Base-by-base conservation (phyloP, 345 rosid genomes). In the Arabis alpina region DNA sequence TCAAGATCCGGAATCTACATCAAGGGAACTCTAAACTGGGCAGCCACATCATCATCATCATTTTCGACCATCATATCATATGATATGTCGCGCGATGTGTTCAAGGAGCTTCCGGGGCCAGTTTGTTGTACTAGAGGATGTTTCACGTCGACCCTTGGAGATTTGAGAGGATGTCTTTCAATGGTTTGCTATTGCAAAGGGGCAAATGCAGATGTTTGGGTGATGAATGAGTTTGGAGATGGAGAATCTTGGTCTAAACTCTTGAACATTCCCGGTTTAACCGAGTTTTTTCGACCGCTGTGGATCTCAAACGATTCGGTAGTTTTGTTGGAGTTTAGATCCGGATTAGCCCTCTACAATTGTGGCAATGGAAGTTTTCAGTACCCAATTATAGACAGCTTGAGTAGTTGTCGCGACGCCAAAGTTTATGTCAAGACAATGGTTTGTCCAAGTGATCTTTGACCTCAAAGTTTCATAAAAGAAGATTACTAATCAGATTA, bases 21-120 rank as follows among this genome's bases (percentile, higher is more conserved):
- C 62, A 78, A 80, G 1, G 77, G 80, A 8, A 49, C 71, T 16
- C 61, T 83, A 27, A 76, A 67, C 34, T 80, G 86, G 82, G 11
- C 61, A 8, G 72, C 53, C 9, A 61, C 13, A 34, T 10, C 13
- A 60, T 6, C 47, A 14, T 39, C 56, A 47, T 39, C 12, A 24
- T 48, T 19, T 19, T 19, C 39, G 25, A 77, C 6, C 3, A 71
- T 82, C 16, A 41, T 75, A 52, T 65, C 85, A 8, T 68, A 71
- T 13, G 76, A 74, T 72, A n/a, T 82, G 28, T 72, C 78, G 1
- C 11, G 61, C 0, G 80, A 80, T 68, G 65, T 10, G 42, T 71
- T 77, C 23, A 54, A 36, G 55, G 61, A 64, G 53, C n/a, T 62
- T 15, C 40, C 9, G 0, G 54, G 62, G 27, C 80, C 74, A 8